A percentile compares a stretch with the other conserved stretches of the same genome.
Conservation (phyloP, 352 stramenopile species). For the Lagenidium sp. region DNA sequence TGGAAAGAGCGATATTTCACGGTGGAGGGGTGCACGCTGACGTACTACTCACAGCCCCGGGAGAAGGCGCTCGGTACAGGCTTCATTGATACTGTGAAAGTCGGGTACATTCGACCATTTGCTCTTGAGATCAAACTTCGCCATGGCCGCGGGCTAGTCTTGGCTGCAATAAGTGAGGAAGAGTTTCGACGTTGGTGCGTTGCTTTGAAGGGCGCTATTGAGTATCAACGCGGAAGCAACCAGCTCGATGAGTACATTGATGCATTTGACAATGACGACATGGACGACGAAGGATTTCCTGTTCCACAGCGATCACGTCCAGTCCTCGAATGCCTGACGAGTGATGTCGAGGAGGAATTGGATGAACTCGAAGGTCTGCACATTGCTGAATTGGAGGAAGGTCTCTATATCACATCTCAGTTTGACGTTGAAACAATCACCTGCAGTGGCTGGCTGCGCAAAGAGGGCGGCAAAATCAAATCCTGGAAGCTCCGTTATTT, state of each 20-base stretch:
- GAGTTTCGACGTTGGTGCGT: constrained; percentile 60
- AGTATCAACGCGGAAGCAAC: constrained; percentile 18
- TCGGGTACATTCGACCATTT: constrained; percentile 59
- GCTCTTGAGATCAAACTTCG: constrained; percentile 54
- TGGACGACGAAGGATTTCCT: constrained; percentile 27
- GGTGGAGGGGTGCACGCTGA: constrained; percentile 32
- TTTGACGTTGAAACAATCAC: constrained; percentile 31
- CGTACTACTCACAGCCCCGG: constrained; percentile 33
- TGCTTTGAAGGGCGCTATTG: constrained; percentile 32
- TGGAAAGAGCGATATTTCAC: constrained; percentile 81
- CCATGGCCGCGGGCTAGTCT: constrained; percentile 52
- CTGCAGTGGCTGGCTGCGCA: constrained; percentile 71
- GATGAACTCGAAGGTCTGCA: constrained; percentile 1
- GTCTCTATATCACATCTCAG: constrained; percentile 2
- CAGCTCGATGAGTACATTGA: constrained; percentile 19
- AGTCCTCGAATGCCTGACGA: not conserved
- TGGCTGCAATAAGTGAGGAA: constrained; percentile 36
- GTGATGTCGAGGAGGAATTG: constrained; percentile 7
- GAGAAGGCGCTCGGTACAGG: constrained; percentile 33
- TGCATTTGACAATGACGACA: constrained; percentile 47
- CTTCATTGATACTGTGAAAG: constrained; percentile 34
- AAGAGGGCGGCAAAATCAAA: constrained; percentile 76
- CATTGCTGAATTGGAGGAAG: not conserved
- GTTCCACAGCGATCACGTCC: not conserved
- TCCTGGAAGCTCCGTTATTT: constrained; percentile 83